Conservation (phyloP, 805 yeast genomes). For the Suhomyces kilbournensis region DNA sequence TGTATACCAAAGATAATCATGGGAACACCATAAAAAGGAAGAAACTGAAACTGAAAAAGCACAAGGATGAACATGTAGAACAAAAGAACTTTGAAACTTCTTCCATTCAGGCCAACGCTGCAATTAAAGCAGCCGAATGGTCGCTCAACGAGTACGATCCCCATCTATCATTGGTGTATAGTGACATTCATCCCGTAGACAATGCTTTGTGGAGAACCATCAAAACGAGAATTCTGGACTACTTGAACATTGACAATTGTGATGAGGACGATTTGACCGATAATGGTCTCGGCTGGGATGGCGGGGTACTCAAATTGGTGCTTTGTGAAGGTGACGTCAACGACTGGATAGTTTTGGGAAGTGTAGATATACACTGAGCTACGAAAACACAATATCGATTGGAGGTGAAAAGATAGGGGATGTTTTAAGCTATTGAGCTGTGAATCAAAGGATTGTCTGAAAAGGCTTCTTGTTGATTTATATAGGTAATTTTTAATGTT, state of each 20-base stretch:
- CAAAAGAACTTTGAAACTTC: slow-evolving; percentile 26
- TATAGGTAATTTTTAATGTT: neutral
- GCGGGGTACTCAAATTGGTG: slow-evolving; percentile 66
- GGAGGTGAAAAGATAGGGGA: no score
- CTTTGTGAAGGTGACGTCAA: slow-evolving; percentile 68
- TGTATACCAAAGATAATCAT: slow-evolving; percentile 32
- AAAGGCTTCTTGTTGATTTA: neutral
- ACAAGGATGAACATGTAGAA: slow-evolving; percentile 5
- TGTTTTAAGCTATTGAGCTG: neutral
- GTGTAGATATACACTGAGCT: slow-evolving; percentile 38
- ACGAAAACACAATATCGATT: neutral
- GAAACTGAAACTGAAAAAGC: slow-evolving; percentile 19
- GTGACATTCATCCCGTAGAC: slow-evolving; percentile 61
- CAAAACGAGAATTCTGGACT: slow-evolving; percentile 63
- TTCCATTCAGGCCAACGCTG: slow-evolving; percentile 38
- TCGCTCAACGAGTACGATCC: slow-evolving; percentile 58
- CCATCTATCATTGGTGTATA: slow-evolving; percentile 69
- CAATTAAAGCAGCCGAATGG: slow-evolving; percentile 55
- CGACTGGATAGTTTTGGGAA: slow-evolving; percentile 66
- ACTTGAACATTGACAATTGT: slow-evolving; percentile 48
- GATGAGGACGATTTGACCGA: slow-evolving; percentile 34
- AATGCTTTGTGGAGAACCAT: slow-evolving; percentile 64
- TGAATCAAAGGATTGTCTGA: neutral
- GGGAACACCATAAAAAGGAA: slow-evolving; percentile 30
- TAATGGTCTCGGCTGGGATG: slow-evolving; percentile 56